phyloP scores from a whole-genome alignment of 805 yeast species.

The Lachancea sp. region DNA sequence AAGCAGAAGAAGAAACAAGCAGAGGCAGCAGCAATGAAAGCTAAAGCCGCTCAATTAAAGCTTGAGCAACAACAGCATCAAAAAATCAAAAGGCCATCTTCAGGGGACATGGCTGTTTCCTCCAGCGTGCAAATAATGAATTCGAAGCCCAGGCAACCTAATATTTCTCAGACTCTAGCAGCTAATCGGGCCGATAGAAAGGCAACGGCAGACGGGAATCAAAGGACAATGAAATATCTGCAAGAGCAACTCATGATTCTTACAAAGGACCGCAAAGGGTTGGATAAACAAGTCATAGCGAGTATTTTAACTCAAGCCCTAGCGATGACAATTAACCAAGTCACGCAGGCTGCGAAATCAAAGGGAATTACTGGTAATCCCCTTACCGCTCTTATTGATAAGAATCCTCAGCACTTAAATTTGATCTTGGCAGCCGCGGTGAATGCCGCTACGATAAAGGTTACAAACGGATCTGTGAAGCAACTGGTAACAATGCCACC shows the following conservation, averaged over 20 bases:
- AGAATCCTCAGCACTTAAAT: constrained; percentile 74
- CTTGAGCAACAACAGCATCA: constrained; percentile 48
- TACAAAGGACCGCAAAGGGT: constrained; percentile 69
- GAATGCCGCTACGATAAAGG: constrained; percentile 64
- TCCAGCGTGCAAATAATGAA: constrained; percentile 10
- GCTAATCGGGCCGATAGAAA: constrained; percentile 28
- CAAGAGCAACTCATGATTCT: constrained; percentile 81
- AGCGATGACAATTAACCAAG: constrained; percentile 89
- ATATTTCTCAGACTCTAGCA: constrained; percentile 30
- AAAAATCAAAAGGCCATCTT: constrained; percentile 21
- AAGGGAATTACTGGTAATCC: constrained; percentile 79
- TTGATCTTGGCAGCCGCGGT: constrained; percentile 74
- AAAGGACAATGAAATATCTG: constrained; percentile 64
- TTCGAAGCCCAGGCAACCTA: constrained; percentile 27
- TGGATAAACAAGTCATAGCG: constrained; percentile 76
- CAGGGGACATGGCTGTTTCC: constrained; percentile 21
- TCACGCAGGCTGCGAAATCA: constrained; percentile 78
- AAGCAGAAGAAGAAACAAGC: constrained; percentile 60
- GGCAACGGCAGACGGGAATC: constrained; percentile 33
- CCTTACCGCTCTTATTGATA: constrained; percentile 67
- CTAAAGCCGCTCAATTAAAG: constrained; percentile 48
- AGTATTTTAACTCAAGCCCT: constrained; percentile 82
- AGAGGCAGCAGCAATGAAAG: constrained; percentile 55
- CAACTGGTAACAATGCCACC: constrained; percentile 33
- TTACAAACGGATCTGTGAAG: constrained; percentile 48